Evolutionary conservation across 805 yeast genomes (phyloP).

Genomic region (Priceomyces fermenticarens): DNA sequence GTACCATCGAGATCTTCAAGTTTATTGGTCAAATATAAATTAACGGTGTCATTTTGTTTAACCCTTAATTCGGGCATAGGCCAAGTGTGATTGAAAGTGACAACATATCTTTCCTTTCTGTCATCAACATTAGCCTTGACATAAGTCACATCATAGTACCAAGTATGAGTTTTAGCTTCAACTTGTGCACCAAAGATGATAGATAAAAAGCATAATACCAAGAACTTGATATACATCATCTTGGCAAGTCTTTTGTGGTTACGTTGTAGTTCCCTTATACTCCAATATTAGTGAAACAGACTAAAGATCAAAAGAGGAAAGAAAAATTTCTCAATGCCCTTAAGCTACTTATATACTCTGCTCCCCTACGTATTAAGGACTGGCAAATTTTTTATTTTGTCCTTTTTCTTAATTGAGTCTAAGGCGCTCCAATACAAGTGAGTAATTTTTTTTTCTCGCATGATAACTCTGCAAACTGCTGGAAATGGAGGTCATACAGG

Average conservation of each 20-base stretch:
- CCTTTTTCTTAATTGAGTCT: too few species aligned
- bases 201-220: constrained; percentile 10
- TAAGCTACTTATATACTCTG: background rate
- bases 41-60: constrained; percentile 73
- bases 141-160: constrained; percentile 66
- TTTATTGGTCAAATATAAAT: constrained; percentile 73
- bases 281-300: constrained; percentile 10
- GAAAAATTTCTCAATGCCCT: constrained; percentile 7
- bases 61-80: constrained; percentile 88
- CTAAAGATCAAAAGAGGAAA: constrained; percentile 11
- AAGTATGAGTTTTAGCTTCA: constrained; percentile 54
- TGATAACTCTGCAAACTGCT: too few species aligned
- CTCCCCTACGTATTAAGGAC: background rate
- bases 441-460: too few species aligned
- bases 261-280: constrained; percentile 11
- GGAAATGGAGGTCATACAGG: too few species aligned
- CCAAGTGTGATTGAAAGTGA: constrained; percentile 69
- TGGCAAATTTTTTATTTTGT: too few species aligned
- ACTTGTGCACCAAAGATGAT: constrained; percentile 10
- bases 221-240: constrained; percentile 5
- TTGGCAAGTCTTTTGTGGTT: background rate
- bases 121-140: constrained; percentile 72
- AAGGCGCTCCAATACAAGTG: too few species aligned
- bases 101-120: constrained; percentile 47
- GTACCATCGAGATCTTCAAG: constrained; percentile 49